These are phyloP conservation scores for Candida tropicalis DNA, from an alignment of 1,139 yeast genomes.

Conservation along the genomic window DNA sequence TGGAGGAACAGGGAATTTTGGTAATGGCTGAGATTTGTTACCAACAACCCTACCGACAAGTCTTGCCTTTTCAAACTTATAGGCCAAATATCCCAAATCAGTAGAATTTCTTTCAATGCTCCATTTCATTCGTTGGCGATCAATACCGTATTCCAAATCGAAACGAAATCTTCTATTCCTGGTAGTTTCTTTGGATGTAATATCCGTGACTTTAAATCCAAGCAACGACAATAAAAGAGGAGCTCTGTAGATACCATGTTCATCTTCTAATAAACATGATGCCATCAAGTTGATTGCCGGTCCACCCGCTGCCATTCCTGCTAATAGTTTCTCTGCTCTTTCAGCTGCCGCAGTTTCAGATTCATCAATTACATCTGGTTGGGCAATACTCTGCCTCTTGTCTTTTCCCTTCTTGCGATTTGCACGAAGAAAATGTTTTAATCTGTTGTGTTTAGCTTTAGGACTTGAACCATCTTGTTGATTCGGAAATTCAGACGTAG, in stretches of 20 bases:
- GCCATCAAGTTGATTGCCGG: constrained; percentile 82
- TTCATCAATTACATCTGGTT: constrained; percentile 21
- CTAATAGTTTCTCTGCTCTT: constrained; percentile 66
- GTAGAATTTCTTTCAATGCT: constrained; percentile 69
- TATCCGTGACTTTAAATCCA: constrained; percentile 63
- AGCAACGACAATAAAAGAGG: constrained; percentile 78
- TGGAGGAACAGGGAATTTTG: constrained; percentile 37
- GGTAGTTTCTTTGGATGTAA: constrained; percentile 41
- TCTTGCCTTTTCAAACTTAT: constrained; percentile 56
- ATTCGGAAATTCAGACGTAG: constrained; percentile 2
- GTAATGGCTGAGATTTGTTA: constrained; percentile 28
- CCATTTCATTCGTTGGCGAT: constrained; percentile 81
- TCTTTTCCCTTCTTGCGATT: constrained; percentile 31
- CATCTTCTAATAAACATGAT: constrained; percentile 76
- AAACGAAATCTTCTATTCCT: constrained; percentile 61
- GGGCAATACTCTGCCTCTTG: constrained; percentile 22
- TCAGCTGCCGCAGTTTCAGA: constrained; percentile 38
- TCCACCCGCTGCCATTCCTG: constrained; percentile 68
- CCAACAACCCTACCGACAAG: constrained; percentile 23
- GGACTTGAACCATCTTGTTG: constrained; percentile 11
- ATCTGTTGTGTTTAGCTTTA: constrained; percentile 18
- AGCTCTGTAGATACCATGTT: constrained; percentile 74
- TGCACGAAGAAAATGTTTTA: constrained; percentile 31
- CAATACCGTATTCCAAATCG: constrained; percentile 88
- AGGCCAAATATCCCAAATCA: constrained; percentile 71